Evolutionary conservation across 768 basidiomycete genomes (phyloP), one percentile per base, ranked within the genome.

Genomic region (Baorangia bicolor): DNA sequence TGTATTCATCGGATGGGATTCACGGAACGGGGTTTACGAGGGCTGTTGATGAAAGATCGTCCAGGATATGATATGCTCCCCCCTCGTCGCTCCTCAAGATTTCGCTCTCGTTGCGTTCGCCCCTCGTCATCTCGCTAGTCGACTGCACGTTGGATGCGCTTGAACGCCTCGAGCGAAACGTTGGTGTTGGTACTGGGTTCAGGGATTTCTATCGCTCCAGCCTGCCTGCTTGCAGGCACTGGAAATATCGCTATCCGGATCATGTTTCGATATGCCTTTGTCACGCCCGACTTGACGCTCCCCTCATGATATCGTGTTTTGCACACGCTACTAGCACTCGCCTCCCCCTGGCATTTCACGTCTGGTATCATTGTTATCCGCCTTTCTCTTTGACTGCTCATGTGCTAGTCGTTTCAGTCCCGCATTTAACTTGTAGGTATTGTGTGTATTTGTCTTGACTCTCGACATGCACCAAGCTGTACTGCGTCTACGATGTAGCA

Each of bases 111-210:
- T 53, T 52, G 61, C 35, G 66, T 61, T 68, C 57, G 66, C 70
- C 57, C 57, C 53, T 52, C 60, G 68, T 57, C 60, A 59, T 59
- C 60, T 73, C 73, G 76, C 78, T 68, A 78, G 77, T 69, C 75
- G 73, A 66, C 44, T 59, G 65, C 8, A 35, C 56, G 60, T 48
- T 51, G 69, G 56, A 50, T 60, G 42, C 20, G 60, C 56, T 71
- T 60, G 67, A 69, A 67, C 57, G 61, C 57, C 62, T 52, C 3
- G 64, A 61, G 35, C 51, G 21, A 43, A 46, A 53, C 27, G 56
- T 45, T 50, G 59, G 45, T 49, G 59, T 53, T 44, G 58, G 40
- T 39, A 27, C 42, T 50, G 63, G 51, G 53, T 35, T 33, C n/a
- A 16, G 53, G 44, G 55, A 46, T 47, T 35, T 47, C 7, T 53